Evolutionary conservation across 495 filamentous ascomycete genomes (phyloP), one percentile per base, ranked within the genome.

Genomic region (Chaetomium cochliodes): DNA sequence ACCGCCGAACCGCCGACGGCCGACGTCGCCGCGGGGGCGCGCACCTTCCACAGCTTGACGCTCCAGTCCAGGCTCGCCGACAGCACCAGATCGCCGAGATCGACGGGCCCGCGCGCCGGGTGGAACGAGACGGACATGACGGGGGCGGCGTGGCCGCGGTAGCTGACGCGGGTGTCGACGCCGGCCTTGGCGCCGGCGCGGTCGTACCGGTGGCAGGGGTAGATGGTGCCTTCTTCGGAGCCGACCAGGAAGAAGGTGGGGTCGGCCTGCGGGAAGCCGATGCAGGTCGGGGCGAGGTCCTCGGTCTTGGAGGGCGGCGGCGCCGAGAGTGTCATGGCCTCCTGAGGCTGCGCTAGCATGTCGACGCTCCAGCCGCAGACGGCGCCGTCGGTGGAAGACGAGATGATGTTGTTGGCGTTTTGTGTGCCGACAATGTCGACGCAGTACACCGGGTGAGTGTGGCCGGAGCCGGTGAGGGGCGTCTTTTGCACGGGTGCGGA

Each of bases 381-480:
- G 41, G 93, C 91, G 62, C 96, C 96, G 71, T 99, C 96, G 0
- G 96, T 99, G 4, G 92, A 97, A 72, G 89, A 90, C 22, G 92
- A 96, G 61, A 99, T 87, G 73, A 99, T 96, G 72, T 98, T 98
- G 76, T 97, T 94, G 56, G 96, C 96, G 76, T 99, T 98, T 76
- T 98, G 96, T 7, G 94, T 99, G 65, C 94, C 94, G 47, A 98
- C 90, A 30, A 98, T 92, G 51, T 94, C 92, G 63, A 99, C 87
- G 28, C 88, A 89, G 80, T 99, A 99, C 61, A 99, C 90, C 0
- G 94, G 94, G 70, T 99, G 94, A 9, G 94, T 96, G 74, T 99
- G 94, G 44, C 94, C 93, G 5, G 85, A 85, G 46, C 94, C 92
- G 18, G 96, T 97, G 30, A 98, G 82, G 0, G 94, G 93, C 1